Evolutionary conservation across 2,329 filamentous ascomycete genomes (phyloP).

Genomic region (Epichloe sibirici): DNA sequence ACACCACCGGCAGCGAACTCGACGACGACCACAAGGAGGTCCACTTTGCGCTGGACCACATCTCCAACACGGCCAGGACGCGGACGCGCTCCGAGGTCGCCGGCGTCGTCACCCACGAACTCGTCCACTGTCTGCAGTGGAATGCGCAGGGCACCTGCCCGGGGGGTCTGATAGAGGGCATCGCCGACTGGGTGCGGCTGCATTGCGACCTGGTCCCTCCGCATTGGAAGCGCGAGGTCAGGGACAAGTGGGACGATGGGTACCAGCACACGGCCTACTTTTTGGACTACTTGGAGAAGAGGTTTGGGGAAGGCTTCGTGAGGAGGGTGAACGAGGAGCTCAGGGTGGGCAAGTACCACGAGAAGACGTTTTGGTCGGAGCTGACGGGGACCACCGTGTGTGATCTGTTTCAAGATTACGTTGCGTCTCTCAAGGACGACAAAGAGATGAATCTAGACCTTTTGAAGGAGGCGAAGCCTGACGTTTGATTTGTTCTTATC

Average conservation of each 20-base stretch:
- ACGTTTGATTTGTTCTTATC: background rate
- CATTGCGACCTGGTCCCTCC: conserved; percentile 60
- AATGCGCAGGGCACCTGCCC: conserved; percentile 50
- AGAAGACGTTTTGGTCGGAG: conserved; percentile 53
- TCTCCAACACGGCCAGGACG: conserved; percentile 34
- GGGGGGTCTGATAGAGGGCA: conserved; percentile 75
- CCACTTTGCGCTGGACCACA: conserved; percentile 71
- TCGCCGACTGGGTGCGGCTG: conserved; percentile 86
- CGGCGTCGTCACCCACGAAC: conserved; percentile 81
- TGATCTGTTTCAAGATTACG: conserved; percentile 67
- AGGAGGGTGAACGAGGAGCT: conserved; percentile 56
- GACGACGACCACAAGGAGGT: conserved; percentile 88
- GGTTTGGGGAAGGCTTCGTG: conserved; percentile 47
- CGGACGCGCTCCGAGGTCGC: conserved; percentile 51
- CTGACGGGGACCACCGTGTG: conserved; percentile 55
- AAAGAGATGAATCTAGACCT: background rate
- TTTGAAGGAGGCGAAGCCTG: background rate
- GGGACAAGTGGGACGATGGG: conserved; percentile 67
- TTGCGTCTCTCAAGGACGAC: conserved; percentile 7
- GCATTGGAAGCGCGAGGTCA: conserved; percentile 60
- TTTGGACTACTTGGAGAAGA: conserved; percentile 67
- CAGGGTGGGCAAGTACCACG: conserved; percentile 48
- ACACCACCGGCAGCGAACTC: conserved; percentile 69
- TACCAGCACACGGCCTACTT: conserved; percentile 92
- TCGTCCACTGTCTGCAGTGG: conserved; percentile 91